Percentiles rank a stretch among this genome's conserved stretches.
phyloP scores from a whole-genome alignment of 2,329 filamentous ascomycete species.

The Cytospora paraplurivora region DNA sequence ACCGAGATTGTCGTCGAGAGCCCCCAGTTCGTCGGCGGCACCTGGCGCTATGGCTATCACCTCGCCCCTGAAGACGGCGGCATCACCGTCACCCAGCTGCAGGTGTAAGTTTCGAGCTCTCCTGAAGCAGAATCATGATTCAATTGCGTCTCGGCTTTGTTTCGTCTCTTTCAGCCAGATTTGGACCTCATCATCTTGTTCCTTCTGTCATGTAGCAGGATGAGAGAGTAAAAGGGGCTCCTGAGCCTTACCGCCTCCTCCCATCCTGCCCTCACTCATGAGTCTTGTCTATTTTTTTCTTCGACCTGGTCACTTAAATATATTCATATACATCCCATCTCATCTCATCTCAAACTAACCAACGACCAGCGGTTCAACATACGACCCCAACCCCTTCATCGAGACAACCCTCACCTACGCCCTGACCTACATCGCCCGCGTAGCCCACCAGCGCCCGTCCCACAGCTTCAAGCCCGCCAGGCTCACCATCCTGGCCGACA shows the following conservation, averaged over 20 bases:
- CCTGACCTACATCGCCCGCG: conserved; percentile 72
- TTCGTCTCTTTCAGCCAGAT: not conserved
- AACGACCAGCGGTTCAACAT: conserved; percentile 44
- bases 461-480: conserved; percentile 66
- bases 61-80: conserved; percentile 72
- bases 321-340: not conserved
- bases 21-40: conserved; percentile 84
- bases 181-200: not conserved
- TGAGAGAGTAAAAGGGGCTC: not conserved
- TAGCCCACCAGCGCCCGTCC: conserved; percentile 41
- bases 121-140: not conserved
- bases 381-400: conserved; percentile 77
- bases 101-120: conserved; percentile 61
- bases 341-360: conserved; percentile 14
- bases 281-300: not conserved
- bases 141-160: conserved; percentile 20
- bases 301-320: not conserved
- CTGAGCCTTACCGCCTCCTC: not conserved
- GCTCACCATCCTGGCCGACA: conserved; percentile 89
- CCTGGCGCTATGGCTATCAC: conserved; percentile 85
- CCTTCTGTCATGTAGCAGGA: not conserved
- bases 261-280: not conserved
- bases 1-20: conserved; percentile 82
- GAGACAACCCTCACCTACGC: conserved; percentile 88
- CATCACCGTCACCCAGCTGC: conserved; percentile 76